Percentiles rank a stretch among this genome's conserved stretches.
These are phyloP conservation scores for Lyophyllum shimeji DNA, from an alignment of 768 basidiomycete species.

Conservation along the genomic window DNA sequence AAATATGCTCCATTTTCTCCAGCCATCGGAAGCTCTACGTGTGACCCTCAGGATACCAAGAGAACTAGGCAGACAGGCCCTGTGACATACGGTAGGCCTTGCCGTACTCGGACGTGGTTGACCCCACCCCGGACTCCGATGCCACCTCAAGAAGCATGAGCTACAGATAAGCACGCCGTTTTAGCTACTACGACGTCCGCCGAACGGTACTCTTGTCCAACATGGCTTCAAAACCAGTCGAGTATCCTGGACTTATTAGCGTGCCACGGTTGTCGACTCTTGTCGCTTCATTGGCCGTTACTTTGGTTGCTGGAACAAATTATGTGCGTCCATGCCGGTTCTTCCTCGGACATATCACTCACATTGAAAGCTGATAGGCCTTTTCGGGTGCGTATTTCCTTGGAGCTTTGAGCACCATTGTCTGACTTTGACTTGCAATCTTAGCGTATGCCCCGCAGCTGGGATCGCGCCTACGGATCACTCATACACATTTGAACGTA, in stretches of 20 bases:
- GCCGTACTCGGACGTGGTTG: too few relatives aligned
- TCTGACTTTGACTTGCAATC: neutral
- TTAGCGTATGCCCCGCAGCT: slow-evolving; percentile 87
- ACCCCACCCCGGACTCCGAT: too few relatives aligned
- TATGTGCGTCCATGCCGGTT: slow-evolving; percentile 50
- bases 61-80: too few relatives aligned
- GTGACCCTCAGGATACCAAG: too few relatives aligned
- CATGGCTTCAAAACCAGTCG: slow-evolving; percentile 5
- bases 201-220: neutral
- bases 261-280: slow-evolving; percentile 48
- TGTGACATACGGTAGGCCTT: too few relatives aligned
- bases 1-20: too few relatives aligned
- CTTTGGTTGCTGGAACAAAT: slow-evolving; percentile 68
- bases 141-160: too few relatives aligned
- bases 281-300: slow-evolving; percentile 53
- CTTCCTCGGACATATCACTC: neutral
- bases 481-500: slow-evolving; percentile 80
- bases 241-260: slow-evolving; percentile 32
- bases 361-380: slow-evolving; percentile 24
- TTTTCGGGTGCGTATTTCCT: slow-evolving; percentile 36
- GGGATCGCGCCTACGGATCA: slow-evolving; percentile 66
- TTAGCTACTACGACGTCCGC: too few relatives aligned
- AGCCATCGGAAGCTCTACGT: too few relatives aligned
- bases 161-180: too few relatives aligned
- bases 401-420: neutral